Evolutionary conservation across 257 asterid genomes (phyloP).

Genomic region (Solanum sejunctum): DNA sequence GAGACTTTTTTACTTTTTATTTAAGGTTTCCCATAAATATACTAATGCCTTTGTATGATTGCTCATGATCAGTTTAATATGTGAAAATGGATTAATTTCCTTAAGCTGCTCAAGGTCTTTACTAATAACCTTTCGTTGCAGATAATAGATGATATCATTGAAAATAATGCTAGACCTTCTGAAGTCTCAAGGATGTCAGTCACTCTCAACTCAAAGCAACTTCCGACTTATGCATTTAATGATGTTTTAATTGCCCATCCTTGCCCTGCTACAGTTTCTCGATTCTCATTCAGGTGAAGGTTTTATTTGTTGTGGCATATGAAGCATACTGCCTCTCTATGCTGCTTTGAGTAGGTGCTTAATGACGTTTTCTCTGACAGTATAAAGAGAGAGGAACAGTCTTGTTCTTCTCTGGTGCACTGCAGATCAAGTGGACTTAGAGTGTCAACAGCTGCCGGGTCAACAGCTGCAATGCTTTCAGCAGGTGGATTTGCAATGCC

Average conservation of each 20-base stretch:
- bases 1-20: not conserved
- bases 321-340: not conserved
- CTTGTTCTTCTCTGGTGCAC: slow-evolving; percentile 37
- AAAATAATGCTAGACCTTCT: slow-evolving; percentile 41
- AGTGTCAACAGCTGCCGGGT: slow-evolving; percentile 89
- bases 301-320: not conserved
- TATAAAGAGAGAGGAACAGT: slow-evolving; percentile 19
- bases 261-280: slow-evolving; percentile 59
- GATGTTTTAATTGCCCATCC: slow-evolving; percentile 66
- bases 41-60: not conserved
- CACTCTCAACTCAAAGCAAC: slow-evolving; percentile 46
- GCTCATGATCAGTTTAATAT: not conserved
- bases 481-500: slow-evolving; percentile 78
- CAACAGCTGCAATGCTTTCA: slow-evolving; percentile 92
- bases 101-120: not conserved
- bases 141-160: slow-evolving; percentile 58
- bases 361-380: slow-evolving; percentile 17
- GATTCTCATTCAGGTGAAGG: slow-evolving; percentile 54
- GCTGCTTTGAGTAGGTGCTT: not conserved
- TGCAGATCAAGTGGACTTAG: slow-evolving; percentile 89
- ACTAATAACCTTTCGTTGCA: slow-evolving; percentile 2
- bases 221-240: slow-evolving; percentile 50
- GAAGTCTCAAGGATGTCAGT: slow-evolving; percentile 69
- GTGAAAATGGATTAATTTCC: not conserved
- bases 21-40: not conserved